A percentile compares a stretch with the other conserved stretches of the same genome.
These are phyloP conservation scores for Aspergillus udagawae DNA, from an alignment of 2,329 filamentous ascomycete genomes.

Conservation along the genomic window DNA sequence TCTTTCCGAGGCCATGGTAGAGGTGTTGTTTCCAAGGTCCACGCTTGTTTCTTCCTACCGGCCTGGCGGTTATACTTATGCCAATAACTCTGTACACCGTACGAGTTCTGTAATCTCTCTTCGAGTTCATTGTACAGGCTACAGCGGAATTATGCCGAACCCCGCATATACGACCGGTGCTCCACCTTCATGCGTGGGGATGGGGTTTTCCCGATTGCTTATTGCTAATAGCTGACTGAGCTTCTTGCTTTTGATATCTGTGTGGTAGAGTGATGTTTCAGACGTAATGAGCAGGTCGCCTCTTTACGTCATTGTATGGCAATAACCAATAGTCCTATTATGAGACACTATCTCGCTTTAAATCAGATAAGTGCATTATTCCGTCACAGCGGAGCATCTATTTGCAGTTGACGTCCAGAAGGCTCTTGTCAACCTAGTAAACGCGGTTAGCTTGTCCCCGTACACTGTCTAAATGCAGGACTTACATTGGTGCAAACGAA, in stretches of 20 bases:
- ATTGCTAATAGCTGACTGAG: background rate
- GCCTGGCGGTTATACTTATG: background rate
- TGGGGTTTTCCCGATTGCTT: background rate
- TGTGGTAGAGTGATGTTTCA: background rate
- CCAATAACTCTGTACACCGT: background rate
- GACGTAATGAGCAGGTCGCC: too few relatives aligned
- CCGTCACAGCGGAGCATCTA: background rate
- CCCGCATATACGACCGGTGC: background rate
- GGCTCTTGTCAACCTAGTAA: slow-evolving; percentile 26
- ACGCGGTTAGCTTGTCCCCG: background rate
- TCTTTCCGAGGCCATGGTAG: slow-evolving; percentile 10
- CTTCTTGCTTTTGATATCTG: background rate
- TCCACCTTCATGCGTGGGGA: background rate
- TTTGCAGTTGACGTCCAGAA: slow-evolving; percentile 35
- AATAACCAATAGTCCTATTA: background rate
- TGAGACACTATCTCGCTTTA: background rate
- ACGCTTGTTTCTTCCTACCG: background rate
- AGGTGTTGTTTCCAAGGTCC: background rate
- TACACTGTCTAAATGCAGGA: background rate
- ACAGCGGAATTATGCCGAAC: background rate
- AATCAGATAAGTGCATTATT: background rate
- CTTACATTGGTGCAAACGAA: slow-evolving; percentile 45
- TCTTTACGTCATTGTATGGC: too few relatives aligned
- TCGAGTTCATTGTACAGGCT: background rate
- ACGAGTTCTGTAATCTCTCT: background rate